Percentiles rank a stretch among this genome's conserved stretches.
Conservation (phyloP, 768 basidiomycete genomes). For the Pleurotus ostreatus region DNA sequence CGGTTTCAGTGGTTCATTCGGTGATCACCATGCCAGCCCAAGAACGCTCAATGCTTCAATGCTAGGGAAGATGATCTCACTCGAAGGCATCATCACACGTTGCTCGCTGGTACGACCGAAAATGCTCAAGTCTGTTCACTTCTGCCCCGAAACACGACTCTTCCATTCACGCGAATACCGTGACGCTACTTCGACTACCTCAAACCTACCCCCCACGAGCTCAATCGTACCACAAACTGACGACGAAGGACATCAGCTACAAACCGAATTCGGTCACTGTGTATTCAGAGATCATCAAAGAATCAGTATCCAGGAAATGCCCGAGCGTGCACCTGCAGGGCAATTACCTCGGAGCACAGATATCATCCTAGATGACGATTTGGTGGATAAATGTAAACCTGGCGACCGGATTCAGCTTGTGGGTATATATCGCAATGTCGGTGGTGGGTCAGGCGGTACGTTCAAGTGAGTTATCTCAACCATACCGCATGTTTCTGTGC, state of each 20-base stretch:
- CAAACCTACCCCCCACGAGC: slow-evolving; percentile 81
- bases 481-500: slow-evolving; percentile 6
- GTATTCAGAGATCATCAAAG: slow-evolving; percentile 96
- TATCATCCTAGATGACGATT: slow-evolving; percentile 91
- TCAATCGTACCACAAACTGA: slow-evolving; percentile 88
- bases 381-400: slow-evolving; percentile 97
- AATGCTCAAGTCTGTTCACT: slow-evolving; percentile 96
- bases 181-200: slow-evolving; percentile 85
- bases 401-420: slow-evolving; percentile 97
- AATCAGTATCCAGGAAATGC: slow-evolving; percentile 99
- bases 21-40: slow-evolving; percentile 96
- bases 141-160: slow-evolving; percentile 78
- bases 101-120: slow-evolving; percentile 98
- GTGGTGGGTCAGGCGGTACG: slow-evolving; percentile 85
- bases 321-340: slow-evolving; percentile 95
- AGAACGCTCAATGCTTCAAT: slow-evolving; percentile 84
- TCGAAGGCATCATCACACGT: slow-evolving; percentile 97
- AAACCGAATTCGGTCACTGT: slow-evolving; percentile 90
- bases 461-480: slow-evolving; percentile 69
- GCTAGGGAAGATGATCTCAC: slow-evolving; percentile 92
- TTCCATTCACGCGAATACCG: slow-evolving; percentile 91
- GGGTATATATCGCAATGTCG: slow-evolving; percentile 90
- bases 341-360: slow-evolving; percentile 96
- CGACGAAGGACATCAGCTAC: slow-evolving; percentile 80
- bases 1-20: slow-evolving; percentile 94